Evolutionary conservation across 768 basidiomycete species (phyloP).

Genomic region (Tephrocybe sp.): DNA sequence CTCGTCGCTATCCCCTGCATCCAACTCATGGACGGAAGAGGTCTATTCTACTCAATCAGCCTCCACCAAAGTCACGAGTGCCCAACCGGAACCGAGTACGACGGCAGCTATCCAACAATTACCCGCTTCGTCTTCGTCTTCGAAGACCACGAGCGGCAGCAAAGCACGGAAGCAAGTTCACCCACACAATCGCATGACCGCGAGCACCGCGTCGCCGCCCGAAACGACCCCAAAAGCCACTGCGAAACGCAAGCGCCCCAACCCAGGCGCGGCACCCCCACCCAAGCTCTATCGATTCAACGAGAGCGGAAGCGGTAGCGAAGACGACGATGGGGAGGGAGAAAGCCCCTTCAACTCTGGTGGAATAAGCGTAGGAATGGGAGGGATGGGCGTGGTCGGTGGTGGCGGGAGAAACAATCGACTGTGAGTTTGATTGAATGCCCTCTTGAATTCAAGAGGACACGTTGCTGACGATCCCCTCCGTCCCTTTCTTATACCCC

Average conservation of each 20-base stretch:
- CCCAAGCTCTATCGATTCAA: conserved; percentile 16
- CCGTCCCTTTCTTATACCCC: conserved; percentile 12
- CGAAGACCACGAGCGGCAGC: conserved; percentile 2
- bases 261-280: conserved; percentile 11
- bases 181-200: conserved; percentile 1
- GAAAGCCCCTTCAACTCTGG: conserved; percentile 23
- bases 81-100: neutral
- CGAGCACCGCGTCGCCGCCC: conserved; percentile 4
- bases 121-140: neutral
- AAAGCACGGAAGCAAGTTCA: conserved; percentile 2
- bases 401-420: conserved; percentile 29
- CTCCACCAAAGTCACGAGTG: neutral
- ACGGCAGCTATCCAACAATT: neutral
- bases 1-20: conserved; percentile 21
- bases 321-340: conserved; percentile 40
- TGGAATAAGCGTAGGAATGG: conserved; percentile 48
- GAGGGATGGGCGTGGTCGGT: conserved; percentile 40
- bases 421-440: conserved; percentile 32
- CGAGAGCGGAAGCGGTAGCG: conserved; percentile 34
- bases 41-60: conserved; percentile 12
- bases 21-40: conserved; percentile 21
- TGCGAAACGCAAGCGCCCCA: conserved; percentile 25
- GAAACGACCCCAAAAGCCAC: conserved; percentile 10
- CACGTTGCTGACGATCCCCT: conserved; percentile 14
- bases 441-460: neutral